Percentiles rank a stretch among this genome's conserved stretches.
Conservation (phyloP, 768 basidiomycete genomes). For the Daedaleopsis sinensis region DNA sequence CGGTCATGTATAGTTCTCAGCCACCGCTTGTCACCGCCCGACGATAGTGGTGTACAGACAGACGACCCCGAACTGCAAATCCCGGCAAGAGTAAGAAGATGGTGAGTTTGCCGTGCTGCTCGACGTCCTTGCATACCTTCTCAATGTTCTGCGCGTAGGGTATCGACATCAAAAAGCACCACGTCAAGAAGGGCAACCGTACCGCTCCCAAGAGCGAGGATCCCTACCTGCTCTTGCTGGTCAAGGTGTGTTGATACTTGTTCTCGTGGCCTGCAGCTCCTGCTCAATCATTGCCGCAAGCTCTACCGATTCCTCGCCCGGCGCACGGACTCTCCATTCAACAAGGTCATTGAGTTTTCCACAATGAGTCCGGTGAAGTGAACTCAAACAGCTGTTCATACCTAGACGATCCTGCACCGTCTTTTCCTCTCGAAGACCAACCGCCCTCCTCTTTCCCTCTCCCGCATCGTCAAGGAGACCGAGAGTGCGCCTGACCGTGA, state of each 20-base stretch:
- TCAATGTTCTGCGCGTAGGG: conserved; percentile 52
- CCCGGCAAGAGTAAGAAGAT: conserved; percentile 68
- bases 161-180: conserved; percentile 95
- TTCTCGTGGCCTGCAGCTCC: background rate
- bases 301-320: conserved; percentile 99
- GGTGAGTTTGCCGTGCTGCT: conserved; percentile 65
- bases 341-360: conserved; percentile 63
- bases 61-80: conserved; percentile 52
- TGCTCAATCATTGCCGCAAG: conserved; percentile 43
- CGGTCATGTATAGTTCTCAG: conserved; percentile 69
- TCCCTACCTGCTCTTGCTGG: conserved; percentile 96
- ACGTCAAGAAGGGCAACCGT: conserved; percentile 97
- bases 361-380: background rate
- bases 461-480: conserved; percentile 87
- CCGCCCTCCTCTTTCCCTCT: conserved; percentile 95
- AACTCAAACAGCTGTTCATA: background rate
- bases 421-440: conserved; percentile 98
- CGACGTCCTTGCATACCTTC: conserved; percentile 10
- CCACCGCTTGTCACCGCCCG: conserved; percentile 39
- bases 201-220: conserved; percentile 98
- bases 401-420: conserved; percentile 88
- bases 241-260: conserved; percentile 70
- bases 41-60: conserved; percentile 18
- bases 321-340: conserved; percentile 93
- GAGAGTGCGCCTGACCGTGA: conserved; percentile 60